A percentile compares a stretch with the other conserved stretches of the same genome.
phyloP scores from a whole-genome alignment of 2,329 filamentous ascomycete genomes.

The Claviceps africana region DNA sequence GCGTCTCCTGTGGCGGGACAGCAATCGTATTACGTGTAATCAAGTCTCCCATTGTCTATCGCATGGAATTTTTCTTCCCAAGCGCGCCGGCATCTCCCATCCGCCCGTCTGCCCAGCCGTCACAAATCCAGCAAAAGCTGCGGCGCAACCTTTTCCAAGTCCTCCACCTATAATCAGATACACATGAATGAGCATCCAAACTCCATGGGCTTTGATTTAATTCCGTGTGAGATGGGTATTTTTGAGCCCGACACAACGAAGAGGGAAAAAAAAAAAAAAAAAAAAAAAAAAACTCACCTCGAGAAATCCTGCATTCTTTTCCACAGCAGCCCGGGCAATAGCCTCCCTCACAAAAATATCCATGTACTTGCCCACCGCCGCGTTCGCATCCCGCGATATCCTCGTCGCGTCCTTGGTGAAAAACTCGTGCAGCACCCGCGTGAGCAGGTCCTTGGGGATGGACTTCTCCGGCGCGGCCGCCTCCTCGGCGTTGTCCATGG shows the following conservation, averaged over 20 bases:
- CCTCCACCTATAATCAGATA: constrained; percentile 49
- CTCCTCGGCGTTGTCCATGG: constrained; percentile 13
- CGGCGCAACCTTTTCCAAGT: constrained; percentile 75
- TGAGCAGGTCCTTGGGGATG: constrained; percentile 62
- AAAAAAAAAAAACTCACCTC: constrained; percentile 42
- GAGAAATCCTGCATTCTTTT: constrained; percentile 55
- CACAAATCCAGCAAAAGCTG: constrained; percentile 65
- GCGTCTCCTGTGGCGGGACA: not conserved
- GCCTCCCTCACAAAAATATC: constrained; percentile 86
- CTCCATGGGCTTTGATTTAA: too few relatives aligned
- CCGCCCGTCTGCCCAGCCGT: not conserved
- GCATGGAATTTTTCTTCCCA: not conserved
- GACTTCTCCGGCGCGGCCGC: constrained; percentile 26
- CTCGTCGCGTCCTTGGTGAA: constrained; percentile 60
- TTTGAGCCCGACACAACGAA: too few relatives aligned
- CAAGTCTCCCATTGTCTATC: not conserved
- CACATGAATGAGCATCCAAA: not conserved
- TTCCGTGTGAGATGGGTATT: not conserved
- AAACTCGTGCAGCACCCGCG: constrained; percentile 63
- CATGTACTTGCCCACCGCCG: constrained; percentile 68
- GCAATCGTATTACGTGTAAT: too few relatives aligned
- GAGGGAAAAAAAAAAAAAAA: not conserved
- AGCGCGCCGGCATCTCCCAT: not conserved
- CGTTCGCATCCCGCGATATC: constrained; percentile 65
- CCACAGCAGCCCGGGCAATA: constrained; percentile 62